phyloP scores from a whole-genome alignment of 202 grass and related monocot genomes.

The Cymbopogon flexuosus region DNA sequence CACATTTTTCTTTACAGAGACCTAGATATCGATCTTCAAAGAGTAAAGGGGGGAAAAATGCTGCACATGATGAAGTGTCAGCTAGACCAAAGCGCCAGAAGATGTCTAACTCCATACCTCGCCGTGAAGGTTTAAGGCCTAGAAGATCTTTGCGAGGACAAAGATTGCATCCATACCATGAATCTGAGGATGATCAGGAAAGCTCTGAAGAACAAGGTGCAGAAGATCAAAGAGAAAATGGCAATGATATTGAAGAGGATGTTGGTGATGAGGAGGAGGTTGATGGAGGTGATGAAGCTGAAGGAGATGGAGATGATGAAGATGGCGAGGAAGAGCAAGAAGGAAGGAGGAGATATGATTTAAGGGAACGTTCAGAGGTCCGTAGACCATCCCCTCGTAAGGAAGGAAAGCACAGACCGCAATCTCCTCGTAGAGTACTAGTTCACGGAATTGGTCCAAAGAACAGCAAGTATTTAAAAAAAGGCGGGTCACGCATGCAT shows the following conservation, averaged over 20 bases:
- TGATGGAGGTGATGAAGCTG: conserved; percentile 80
- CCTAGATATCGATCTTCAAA: conserved; percentile 77
- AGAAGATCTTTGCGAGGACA: conserved; percentile 65
- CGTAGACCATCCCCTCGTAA: conserved; percentile 63
- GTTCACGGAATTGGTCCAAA: conserved; percentile 73
- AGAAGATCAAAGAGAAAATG: conserved; percentile 63
- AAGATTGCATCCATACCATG: conserved; percentile 60
- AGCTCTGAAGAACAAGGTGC: conserved; percentile 59
- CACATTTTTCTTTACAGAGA: conserved; percentile 36
- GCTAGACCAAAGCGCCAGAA: conserved; percentile 52
- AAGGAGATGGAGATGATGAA: conserved; percentile 87
- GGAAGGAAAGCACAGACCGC: conserved; percentile 71
- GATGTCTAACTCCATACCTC: conserved; percentile 61
- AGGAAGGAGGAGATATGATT: conserved; percentile 85
- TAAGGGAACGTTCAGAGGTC: conserved; percentile 82
- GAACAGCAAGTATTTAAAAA: conserved; percentile 77
- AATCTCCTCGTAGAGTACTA: conserved; percentile 78
- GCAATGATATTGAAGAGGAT: conserved; percentile 72
- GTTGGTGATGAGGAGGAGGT: conserved; percentile 64
- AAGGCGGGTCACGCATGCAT: conserved; percentile 86
- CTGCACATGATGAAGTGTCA: conserved; percentile 42
- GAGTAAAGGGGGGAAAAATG: conserved; percentile 60
- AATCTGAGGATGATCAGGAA: conserved; percentile 80
- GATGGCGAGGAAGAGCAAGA: conserved; percentile 93
- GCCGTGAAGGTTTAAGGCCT: conserved; percentile 81